Conservation (phyloP, 768 basidiomycete species). For the Boletus bicolor region DNA sequence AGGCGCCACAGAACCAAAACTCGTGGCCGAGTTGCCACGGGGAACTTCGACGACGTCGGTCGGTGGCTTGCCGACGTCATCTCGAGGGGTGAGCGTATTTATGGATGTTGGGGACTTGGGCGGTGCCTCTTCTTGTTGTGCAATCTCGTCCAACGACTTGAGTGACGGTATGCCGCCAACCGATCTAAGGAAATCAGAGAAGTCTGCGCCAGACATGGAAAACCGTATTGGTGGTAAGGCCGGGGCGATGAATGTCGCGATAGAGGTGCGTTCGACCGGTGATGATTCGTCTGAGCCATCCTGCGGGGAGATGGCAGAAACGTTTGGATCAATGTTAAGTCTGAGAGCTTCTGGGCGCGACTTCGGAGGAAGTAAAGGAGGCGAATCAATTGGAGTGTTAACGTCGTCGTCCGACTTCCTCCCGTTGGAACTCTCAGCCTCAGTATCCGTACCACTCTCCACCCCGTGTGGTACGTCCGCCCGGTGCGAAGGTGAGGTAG, state of each 20-base stretch:
- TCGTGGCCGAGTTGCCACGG: not conserved
- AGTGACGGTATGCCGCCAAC: constrained; percentile 50
- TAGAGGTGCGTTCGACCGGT: constrained; percentile 63
- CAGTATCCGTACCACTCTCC: constrained; percentile 74
- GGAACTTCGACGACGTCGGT: not conserved
- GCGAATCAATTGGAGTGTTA: constrained; percentile 20
- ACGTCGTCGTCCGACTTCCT: constrained; percentile 27
- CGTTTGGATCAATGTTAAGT: constrained; percentile 21
- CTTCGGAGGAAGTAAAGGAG: constrained; percentile 49
- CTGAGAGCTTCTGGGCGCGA: constrained; percentile 29
- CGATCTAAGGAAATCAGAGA: constrained; percentile 66
- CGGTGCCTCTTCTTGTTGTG: constrained; percentile 39
- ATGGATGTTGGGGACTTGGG: constrained; percentile 22
- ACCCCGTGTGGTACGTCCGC: constrained; percentile 70
- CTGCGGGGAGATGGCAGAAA: constrained; percentile 23
- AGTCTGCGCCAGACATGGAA: constrained; percentile 80
- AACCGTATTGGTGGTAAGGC: constrained; percentile 90
- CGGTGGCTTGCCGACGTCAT: not conserved
- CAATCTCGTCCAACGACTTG: constrained; percentile 46
- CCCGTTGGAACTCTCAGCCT: constrained; percentile 49
- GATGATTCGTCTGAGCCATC: constrained; percentile 56
- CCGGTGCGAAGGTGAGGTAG: constrained; percentile 58
- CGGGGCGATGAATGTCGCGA: constrained; percentile 80
- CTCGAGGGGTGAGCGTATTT: constrained; percentile 12
- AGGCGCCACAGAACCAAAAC: not conserved